Evolutionary conservation across 2,329 filamentous ascomycete genomes (phyloP), one percentile per base, ranked within the genome.

Genomic region (Emergomyces africanus): DNA sequence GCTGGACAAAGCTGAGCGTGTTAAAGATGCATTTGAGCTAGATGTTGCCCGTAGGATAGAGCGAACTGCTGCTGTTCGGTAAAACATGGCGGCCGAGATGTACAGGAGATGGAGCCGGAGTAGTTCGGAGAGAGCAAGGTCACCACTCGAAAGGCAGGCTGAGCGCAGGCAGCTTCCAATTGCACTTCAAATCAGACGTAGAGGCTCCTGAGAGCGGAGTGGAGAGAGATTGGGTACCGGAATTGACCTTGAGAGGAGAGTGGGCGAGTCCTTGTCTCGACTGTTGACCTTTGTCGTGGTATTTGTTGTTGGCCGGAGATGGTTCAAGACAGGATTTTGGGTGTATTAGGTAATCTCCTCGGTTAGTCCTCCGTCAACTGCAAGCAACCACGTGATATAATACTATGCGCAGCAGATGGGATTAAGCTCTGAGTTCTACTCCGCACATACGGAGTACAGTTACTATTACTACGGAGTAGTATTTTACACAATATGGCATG

Each of bases 31-130:
- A 70, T 75, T 77, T 67, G 71, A 73, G 69, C 68, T 72, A 57
- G 71, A 69, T 63, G 74, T 63, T 60, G 77, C 74, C 65, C 75
- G 72, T 65, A 76, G 69, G 57, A 74, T 66, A 60, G 76, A 76
- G 70, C 76, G 75, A 64, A 72, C 70, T 66, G 72, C 73, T 62
- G 72, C 68, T 66, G 70, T 73, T 68, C 77, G 74, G 70, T 71
- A 74, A 57, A 78, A 66, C 76, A 78, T 79, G 67, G 68, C 72
- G 65, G 70, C 66, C 59, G 70, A 68, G 67, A 61, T 63, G 63
- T 60, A 60, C n/a, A 63, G 64, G 64, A 63, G 66, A 72, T 68
- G 63, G 68, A 63, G 57, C 61, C 56, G 61, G 63, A 25, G 23
- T 35, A 18, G 20, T n/a, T 46, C 41, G 41, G 41, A 35, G 54